phyloP scores from a whole-genome alignment of 2,329 filamentous ascomycete species.

The Cryoendolithus antarcticus region DNA sequence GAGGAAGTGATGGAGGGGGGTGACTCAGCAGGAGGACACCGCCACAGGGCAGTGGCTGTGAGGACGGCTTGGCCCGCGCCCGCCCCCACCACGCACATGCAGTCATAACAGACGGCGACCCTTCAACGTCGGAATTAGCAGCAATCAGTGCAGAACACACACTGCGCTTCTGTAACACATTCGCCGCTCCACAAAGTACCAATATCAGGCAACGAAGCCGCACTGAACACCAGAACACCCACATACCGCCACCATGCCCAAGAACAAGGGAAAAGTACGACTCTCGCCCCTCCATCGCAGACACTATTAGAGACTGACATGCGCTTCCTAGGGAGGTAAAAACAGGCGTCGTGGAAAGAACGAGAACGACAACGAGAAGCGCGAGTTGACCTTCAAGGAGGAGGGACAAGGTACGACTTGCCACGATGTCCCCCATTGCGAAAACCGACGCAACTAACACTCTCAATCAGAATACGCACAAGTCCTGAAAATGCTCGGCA shows the following conservation, averaged over 20 bases:
- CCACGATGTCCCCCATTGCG: neutral
- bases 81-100: too few relatives aligned
- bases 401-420: conserved; percentile 63
- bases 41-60: too few relatives aligned
- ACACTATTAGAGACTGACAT: conserved; percentile 16
- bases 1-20: too few relatives aligned
- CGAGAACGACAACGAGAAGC: conserved; percentile 91
- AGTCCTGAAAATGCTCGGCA: conserved; percentile 90
- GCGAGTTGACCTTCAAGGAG: conserved; percentile 97
- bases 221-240: conserved; percentile 5
- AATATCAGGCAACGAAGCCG: conserved; percentile 13
- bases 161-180: too few relatives aligned
- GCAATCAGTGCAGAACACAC: too few relatives aligned
- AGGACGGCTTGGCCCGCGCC: too few relatives aligned
- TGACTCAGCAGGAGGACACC: too few relatives aligned
- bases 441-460: too few relatives aligned
- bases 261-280: conserved; percentile 97
- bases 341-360: conserved; percentile 89
- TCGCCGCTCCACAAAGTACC: too few relatives aligned
- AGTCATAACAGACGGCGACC: too few relatives aligned
- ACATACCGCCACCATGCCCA: conserved; percentile 59
- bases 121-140: too few relatives aligned
- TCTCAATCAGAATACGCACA: conserved; percentile 56
- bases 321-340: conserved; percentile 61
- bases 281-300: neutral